These are phyloP conservation scores for Phytomonas serpens DNA, from an alignment of 208 protist species.

Conservation along the genomic window DNA sequence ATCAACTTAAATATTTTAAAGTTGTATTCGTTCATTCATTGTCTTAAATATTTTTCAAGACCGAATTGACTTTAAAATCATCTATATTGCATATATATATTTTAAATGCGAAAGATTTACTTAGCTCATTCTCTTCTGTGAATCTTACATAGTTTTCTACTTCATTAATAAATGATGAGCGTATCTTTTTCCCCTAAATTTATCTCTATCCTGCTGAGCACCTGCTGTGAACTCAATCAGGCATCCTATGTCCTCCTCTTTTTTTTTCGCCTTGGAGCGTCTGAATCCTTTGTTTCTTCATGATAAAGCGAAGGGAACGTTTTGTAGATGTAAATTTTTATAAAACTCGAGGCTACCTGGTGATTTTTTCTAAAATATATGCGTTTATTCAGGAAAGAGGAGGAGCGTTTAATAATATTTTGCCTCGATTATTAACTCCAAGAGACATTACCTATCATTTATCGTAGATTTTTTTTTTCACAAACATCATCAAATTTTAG, in stretches of 20 bases:
- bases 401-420: background rate
- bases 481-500: background rate
- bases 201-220: background rate
- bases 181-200: background rate
- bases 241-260: background rate
- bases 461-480: background rate
- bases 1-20: background rate
- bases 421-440: background rate
- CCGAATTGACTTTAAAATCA: background rate
- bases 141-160: conserved; percentile 4
- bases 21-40: conserved; percentile 7
- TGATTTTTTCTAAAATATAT: background rate
- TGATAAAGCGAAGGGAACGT: background rate
- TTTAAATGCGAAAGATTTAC: background rate
- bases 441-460: background rate
- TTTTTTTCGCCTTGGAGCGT: background rate
- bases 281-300: background rate
- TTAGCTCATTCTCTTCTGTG: conserved; percentile 9
- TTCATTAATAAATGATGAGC: background rate
- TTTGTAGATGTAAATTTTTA: background rate
- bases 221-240: background rate
- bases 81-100: conserved; percentile 5
- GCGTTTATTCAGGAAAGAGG: background rate
- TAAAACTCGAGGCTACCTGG: background rate
- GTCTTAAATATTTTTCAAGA: background rate